Conservation (phyloP, 2,329 filamentous ascomycete species). For the Cladophialophora exuberans region DNA sequence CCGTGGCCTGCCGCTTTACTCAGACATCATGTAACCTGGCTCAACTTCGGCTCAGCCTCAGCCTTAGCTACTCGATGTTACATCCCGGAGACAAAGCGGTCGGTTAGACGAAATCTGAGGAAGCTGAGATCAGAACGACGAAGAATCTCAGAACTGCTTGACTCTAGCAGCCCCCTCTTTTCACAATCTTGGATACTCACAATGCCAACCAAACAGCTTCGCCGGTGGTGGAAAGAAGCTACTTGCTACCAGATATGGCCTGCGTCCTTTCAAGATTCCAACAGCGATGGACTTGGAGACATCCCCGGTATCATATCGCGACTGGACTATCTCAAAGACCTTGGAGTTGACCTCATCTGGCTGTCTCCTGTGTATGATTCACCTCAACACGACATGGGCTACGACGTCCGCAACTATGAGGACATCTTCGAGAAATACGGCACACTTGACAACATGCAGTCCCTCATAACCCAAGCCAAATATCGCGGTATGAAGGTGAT, state of each 20-base stretch:
- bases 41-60: too few relatives aligned
- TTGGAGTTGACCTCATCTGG: slow-evolving; percentile 39
- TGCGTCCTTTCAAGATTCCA: slow-evolving; percentile 37
- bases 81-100: too few relatives aligned
- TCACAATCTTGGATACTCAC: too few relatives aligned
- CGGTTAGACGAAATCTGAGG: too few relatives aligned
- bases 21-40: too few relatives aligned
- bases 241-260: slow-evolving; percentile 38
- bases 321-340: slow-evolving; percentile 36
- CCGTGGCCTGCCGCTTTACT: too few relatives aligned
- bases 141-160: too few relatives aligned
- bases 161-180: too few relatives aligned
- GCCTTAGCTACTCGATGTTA: too few relatives aligned
- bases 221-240: slow-evolving; percentile 45
- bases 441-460: slow-evolving; percentile 66
- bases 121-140: too few relatives aligned
- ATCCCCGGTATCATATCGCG: slow-evolving; percentile 35
- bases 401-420: slow-evolving; percentile 70
- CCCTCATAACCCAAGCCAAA: slow-evolving; percentile 62
- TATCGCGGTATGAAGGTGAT: slow-evolving; percentile 69
- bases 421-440: slow-evolving; percentile 67
- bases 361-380: slow-evolving; percentile 62
- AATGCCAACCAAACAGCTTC: too few relatives aligned
- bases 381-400: slow-evolving; percentile 69
- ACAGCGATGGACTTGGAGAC: slow-evolving; percentile 38